These are phyloP conservation scores for Entoloma clypeatum DNA, from an alignment of 1,284 basidiomycete genomes.

Conservation along the genomic window DNA sequence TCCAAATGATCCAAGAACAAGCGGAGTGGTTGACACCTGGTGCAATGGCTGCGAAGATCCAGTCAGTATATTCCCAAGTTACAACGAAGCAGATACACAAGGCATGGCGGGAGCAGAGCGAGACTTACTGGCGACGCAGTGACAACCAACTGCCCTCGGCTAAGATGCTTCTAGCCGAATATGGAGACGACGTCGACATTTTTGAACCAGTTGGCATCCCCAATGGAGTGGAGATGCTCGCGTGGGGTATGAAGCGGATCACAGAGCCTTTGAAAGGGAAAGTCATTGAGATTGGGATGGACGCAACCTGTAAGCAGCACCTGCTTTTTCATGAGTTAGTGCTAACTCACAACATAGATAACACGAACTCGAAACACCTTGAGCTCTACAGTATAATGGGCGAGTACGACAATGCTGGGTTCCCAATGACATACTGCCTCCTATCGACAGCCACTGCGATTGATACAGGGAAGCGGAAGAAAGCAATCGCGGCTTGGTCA, in stretches of 20 bases:
- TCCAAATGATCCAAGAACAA: constrained; percentile 16
- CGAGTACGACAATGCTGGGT: constrained; percentile 25
- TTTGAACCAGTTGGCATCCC: constrained; percentile 14
- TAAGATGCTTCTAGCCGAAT: constrained; percentile 12
- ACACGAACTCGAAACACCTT: constrained; percentile 19
- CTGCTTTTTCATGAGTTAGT: constrained; percentile 1
- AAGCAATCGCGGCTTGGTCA: constrained; percentile 21
- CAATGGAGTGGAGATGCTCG: constrained; percentile 16
- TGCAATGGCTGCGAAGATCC: constrained; percentile 13
- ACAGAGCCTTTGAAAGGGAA: constrained; percentile 12
- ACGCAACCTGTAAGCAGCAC: constrained; percentile 15
- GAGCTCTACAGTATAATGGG: constrained; percentile 27
- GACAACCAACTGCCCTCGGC: constrained; percentile 3
- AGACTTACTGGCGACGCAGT: not conserved
- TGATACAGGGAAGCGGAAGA: constrained; percentile 18
- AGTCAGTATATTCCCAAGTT: constrained; percentile 13
- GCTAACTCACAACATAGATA: constrained; percentile 1
- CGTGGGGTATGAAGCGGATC: constrained; percentile 18
- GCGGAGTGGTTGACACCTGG: constrained; percentile 16
- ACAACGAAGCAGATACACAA: constrained; percentile 13
- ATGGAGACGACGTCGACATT: constrained; percentile 13
- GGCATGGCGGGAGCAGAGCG: constrained; percentile 14
- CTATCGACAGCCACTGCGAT: constrained; percentile 23
- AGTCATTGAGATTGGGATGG: constrained; percentile 18
- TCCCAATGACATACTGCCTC: constrained; percentile 26